Conservation (phyloP, 345 rosid species). For the Lepidium sativum region DNA sequence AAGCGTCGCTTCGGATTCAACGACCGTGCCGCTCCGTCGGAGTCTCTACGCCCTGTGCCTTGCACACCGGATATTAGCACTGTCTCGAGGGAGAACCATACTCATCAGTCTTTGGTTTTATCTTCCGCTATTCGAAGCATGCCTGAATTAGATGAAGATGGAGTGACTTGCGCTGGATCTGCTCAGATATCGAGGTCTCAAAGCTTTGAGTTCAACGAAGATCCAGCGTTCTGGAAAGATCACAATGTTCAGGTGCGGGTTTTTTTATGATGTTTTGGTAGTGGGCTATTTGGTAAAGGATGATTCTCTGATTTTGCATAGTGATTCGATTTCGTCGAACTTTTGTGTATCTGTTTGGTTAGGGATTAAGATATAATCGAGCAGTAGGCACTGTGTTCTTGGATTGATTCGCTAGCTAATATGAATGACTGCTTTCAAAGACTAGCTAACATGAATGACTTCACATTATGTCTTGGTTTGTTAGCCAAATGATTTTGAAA, state of each 20-base stretch:
- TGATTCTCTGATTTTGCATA: not conserved
- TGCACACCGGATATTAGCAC: conserved; percentile 47
- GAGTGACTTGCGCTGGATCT: conserved; percentile 6
- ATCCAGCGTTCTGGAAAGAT: conserved; percentile 93
- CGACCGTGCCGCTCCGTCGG: conserved; percentile 42
- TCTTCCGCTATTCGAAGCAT: conserved; percentile 36
- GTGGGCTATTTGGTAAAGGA: not conserved
- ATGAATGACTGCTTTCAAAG: not conserved
- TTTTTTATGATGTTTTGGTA: not conserved
- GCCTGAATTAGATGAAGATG: conserved; percentile 36
- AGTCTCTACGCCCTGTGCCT: conserved; percentile 31
- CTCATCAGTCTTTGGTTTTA: conserved; percentile 21
- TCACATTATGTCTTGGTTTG: not conserved
- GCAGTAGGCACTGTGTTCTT: not conserved
- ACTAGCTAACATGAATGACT: not conserved
- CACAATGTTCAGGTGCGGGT: conserved; percentile 76
- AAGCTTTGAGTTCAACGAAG: conserved; percentile 72
- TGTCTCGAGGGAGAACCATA: conserved; percentile 28
- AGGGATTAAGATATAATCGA: not conserved
- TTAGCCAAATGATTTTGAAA: not conserved
- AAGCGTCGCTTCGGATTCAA: conserved; percentile 85
- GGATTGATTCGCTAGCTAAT: not conserved
- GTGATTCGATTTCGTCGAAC: not conserved
- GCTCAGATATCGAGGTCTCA: conserved; percentile 32
- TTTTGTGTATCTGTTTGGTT: not conserved